phyloP scores from a whole-genome alignment of 1,139 yeast genomes.

The Sugiyamaella paludigena region DNA sequence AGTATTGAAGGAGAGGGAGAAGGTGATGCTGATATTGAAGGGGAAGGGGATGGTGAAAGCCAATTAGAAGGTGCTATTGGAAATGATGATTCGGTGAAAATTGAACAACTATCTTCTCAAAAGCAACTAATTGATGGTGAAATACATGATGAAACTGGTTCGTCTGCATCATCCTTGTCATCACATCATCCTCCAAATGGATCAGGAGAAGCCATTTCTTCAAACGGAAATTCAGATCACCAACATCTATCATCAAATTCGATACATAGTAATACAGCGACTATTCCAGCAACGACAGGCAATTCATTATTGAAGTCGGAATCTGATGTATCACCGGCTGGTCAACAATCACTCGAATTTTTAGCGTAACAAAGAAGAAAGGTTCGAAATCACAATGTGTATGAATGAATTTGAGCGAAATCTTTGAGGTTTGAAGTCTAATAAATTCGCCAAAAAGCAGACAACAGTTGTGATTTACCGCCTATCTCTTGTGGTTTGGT shows the following conservation, averaged over 20 bases:
- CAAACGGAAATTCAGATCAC: too few species aligned
- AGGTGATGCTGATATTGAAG: conserved; percentile 4
- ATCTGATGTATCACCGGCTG: neutral
- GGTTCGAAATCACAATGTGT: too few species aligned
- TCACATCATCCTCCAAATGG: too few species aligned
- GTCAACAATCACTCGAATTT: neutral
- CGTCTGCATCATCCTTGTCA: too few species aligned
- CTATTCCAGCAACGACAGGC: neutral
- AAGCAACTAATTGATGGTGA: too few species aligned
- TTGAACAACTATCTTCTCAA: neutral
- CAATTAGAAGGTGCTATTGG: neutral
- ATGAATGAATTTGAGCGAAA: too few species aligned
- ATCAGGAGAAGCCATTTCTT: too few species aligned
- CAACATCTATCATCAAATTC: too few species aligned
- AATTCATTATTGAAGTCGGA: neutral
- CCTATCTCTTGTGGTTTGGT: neutral
- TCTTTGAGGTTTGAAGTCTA: too few species aligned
- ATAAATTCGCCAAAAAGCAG: too few species aligned
- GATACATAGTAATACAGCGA: neutral
- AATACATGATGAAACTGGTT: too few species aligned
- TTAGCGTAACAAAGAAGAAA: neutral
- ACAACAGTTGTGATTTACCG: conserved; percentile 1
- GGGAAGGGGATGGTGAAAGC: too few species aligned
- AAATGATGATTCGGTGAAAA: conserved; percentile 2
- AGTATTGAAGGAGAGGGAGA: conserved; percentile 18